Evolutionary conservation across 306 rosid genomes (phyloP), one percentile per base, ranked within the genome.

Genomic region (Dryas drummondii): DNA sequence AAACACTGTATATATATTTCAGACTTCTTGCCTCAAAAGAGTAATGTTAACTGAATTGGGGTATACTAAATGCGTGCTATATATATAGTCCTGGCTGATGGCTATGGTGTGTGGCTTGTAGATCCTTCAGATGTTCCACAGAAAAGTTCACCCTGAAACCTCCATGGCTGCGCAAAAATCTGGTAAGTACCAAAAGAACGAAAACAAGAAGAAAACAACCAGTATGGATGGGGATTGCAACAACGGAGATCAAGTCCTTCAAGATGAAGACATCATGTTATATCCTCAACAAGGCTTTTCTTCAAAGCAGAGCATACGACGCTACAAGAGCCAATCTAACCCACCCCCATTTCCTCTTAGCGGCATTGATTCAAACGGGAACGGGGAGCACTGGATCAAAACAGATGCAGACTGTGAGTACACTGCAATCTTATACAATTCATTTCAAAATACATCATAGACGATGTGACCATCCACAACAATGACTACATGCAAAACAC

Each of bases 371-470:
- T 84, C 90, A 44, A 87, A 74, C 63, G 93, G 79, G 62, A 90
- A 87, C 80, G 82, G 68, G 76, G 96, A 90, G 84, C 98, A 88
- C 73, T 93, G 98, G 98, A 88, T 93, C 86, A 90, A 86, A 79
- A 90, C 98, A 68, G 98, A 90, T 81, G 94, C 92, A 3, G 98
- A 93, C 75, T 93, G 98, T 93, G 88, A 93, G 96, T 80, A 15
- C 6, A 19, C 27, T 7, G 47, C 14, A 46, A 67, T 52, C 71
- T 44, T 27, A 32, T 64, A 10, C 15, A 48, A 53, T 57, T 3
- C 16, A 14, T 56, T 56, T 56, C 61, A 9, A 56, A n/a, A 6
- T 55, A 56, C 60, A 58, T 22, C 22, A 22, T 22, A 22, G 22
- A 22, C 22, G 22, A 22, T 22, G 22, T 22, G 22, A 22, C 22